These are phyloP conservation scores for Fistulinella prunicolor DNA, from an alignment of 768 basidiomycete species.

Conservation along the genomic window DNA sequence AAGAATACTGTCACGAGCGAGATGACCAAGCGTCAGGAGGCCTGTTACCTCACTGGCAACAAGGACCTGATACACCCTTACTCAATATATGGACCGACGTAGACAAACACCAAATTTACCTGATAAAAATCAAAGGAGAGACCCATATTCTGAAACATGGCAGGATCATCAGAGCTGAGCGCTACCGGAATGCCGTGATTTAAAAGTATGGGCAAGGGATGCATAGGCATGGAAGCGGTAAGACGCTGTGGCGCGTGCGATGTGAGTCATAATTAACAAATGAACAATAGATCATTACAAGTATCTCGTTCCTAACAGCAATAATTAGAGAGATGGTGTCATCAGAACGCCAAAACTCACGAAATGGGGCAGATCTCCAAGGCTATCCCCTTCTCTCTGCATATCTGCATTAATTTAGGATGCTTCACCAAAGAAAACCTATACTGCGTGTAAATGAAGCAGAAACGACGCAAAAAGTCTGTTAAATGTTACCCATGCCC, in stretches of 20 bases:
- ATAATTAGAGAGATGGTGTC: not conserved
- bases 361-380: conserved; percentile 81
- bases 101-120: conserved; percentile 33
- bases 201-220: conserved; percentile 67
- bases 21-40: conserved; percentile 55
- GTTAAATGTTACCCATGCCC: conserved; percentile 62
- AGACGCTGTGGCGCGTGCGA: conserved; percentile 45
- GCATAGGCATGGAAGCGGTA: conserved; percentile 77
- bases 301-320: conserved; percentile 60
- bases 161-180: conserved; percentile 72
- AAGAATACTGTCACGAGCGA: conserved; percentile 71
- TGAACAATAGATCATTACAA: conserved; percentile 40
- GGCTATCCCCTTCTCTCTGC: conserved; percentile 59
- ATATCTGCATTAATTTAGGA: conserved; percentile 66
- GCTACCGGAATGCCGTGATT: conserved; percentile 73
- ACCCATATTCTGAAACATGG: conserved; percentile 75
- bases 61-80: conserved; percentile 46
- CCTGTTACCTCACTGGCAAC: conserved; percentile 66
- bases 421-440: conserved; percentile 79
- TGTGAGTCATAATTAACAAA: not conserved
- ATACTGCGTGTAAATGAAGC: not conserved
- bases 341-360: conserved; percentile 39
- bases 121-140: conserved; percentile 79
- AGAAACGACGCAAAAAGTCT: not conserved
- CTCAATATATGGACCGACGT: not conserved